Evolutionary conservation across 805 yeast species (phyloP), one percentile per base, ranked within the genome.

Genomic region (Ogataea ramenticola): DNA sequence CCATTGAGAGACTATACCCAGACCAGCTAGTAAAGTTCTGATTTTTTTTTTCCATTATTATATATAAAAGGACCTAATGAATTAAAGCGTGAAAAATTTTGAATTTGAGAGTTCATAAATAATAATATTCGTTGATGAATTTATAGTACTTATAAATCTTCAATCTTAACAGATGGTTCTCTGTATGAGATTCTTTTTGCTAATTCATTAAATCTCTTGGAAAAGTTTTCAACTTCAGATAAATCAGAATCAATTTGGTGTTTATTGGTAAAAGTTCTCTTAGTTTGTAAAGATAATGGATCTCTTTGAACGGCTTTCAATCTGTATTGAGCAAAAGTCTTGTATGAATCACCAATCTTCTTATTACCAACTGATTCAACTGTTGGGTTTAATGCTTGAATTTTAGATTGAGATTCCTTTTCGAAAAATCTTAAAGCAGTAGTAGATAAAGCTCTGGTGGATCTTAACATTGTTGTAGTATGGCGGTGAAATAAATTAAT

Each of bases 251-350:
- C 33, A 19, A 6, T 15, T 6, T 16, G 16, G 12, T 39, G 36
- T 6, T 34, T 31, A 14, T 40, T 40, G 4, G 42, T 40, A 40
- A 54, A 54, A 41, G 36, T 50, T 50, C 58, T 50, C 49, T 56
- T 54, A 2, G 56, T 52, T 40, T 56, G 56, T 46, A 55, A 35
- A 14, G 52, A 43, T 27, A 57, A 44, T 11, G 62, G 62, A 45
- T 57, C 62, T 31, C 45, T 45, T 37, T 56, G 60, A 34, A 52
- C 54, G 17, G 56, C 54, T 42, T 54, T 54, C 33, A 57, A 42
- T 45, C 62, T 52, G 52, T 57, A 57, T 42, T 57, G 62, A 2
- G 60, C 59, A 45, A 57, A 57, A 14, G 58, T 43, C 36, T 49
- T 40, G 55, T 46, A 57, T 3, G 55, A 43, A 20, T 34, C 37